Evolutionary conservation across 441 rosid species (phyloP), one percentile per base, ranked within the genome.

Genomic region (Corymbia citriodora): DNA sequence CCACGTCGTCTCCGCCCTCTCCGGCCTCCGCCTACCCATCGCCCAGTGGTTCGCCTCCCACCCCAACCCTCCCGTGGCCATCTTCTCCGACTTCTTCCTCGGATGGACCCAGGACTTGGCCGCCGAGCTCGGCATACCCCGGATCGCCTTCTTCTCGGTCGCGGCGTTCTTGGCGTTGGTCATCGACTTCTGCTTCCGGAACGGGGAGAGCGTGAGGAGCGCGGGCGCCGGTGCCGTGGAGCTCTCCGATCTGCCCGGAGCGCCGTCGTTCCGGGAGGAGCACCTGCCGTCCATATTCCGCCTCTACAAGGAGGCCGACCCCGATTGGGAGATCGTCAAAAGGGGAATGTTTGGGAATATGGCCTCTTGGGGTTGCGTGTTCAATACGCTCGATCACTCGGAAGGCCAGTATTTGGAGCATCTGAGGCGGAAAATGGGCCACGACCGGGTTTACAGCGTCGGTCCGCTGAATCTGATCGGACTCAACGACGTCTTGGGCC

Each of bases 51-150:
- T 94, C 55, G 79, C 63, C 19, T 91, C 94, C 91, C 96, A 96
- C 33, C 87, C 65, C 18, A 70, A 92, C 65, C 97, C 97, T 17
- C 98, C 96, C 1, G 90, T 92, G 17, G 94, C 95, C 54, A 90
- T 96, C 90, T 90, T 96, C 87, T 95, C 97, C 14, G 97, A 95
- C 74, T 95, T 95, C 94, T 96, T 96, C 92, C 94, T 95, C 74
- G 98, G 98, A 21, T 96, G 97, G 96, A 95, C 97, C 70, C 21
- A 70, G 19, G 89, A 90, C 50, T 91, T 96, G 2, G 94, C 97
- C 10, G 53, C 25, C 49, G 87, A 90, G 10, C 88, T 94, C 61
- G 88, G 89, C 45, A 91, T 96, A 40, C 95, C 94, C 12, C 91
- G 96, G 55, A 89, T 95, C 88, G 92, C 94, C 6, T 96, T 96